Evolutionary conservation across 2,329 filamentous ascomycete species (phyloP), one percentile per base, ranked within the genome.

Genomic region (Lasiodiplodia gonubiensis): DNA sequence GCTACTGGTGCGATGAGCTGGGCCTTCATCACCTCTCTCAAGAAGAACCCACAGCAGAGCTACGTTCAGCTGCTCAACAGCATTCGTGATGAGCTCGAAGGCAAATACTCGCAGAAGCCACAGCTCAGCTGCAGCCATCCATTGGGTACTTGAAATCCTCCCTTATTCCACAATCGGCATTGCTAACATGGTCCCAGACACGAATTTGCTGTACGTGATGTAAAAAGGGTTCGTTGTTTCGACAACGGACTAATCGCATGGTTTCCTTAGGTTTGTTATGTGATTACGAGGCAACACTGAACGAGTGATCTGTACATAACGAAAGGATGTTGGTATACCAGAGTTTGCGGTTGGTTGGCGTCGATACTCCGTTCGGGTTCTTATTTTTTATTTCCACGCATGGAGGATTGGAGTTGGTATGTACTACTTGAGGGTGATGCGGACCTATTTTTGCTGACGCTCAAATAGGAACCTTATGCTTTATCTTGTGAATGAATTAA

Each of bases 1-100:
- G 94, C 95, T 39, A 99, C 95, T 0, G 95, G 95, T 66, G 95
- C 95, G 79, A 98, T 99, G 95, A 97, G 93, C 3, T 97, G 92
- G 89, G 95, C 95, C 2, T 99, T 99, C 79, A 95, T 99, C 79
- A 89, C 86, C 1, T 90, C 94, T 23, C 86, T 98, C 75, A 94
- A 92, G 84, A 93, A 94, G 83, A 97, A 97, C 76, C 93, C 93
- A 0, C 90, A 97, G 77, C 95, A 98, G 83, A 97, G 91, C 81
- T 99, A 99, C 76, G 92, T 98, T 61, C 90, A 97, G 83, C 84
- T 99, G 68, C 86, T 99, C 72, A 98, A 97, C 85, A 97, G 90
- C 80, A 94, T 99, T 75, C 92, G 95, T 68, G 94, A 97, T 67
- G 90, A 97, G 75, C 84, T 99, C 68, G 84, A 91, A 71, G 88